Conservation (phyloP, 805 yeast species). For the Helenozyma baotianmanensis region DNA sequence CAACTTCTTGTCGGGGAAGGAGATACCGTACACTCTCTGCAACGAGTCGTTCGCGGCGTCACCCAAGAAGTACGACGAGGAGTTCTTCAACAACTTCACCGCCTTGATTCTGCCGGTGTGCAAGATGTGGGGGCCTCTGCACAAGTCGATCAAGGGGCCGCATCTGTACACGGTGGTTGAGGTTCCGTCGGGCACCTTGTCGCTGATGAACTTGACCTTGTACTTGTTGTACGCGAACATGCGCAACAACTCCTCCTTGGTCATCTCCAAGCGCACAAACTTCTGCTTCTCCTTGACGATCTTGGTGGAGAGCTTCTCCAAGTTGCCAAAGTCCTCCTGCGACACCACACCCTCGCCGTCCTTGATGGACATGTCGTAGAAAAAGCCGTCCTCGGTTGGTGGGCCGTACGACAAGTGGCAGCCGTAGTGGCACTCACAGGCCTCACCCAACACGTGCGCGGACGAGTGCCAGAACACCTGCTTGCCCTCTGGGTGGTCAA, state of each 20-base stretch:
- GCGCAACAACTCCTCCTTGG: conserved; percentile 84
- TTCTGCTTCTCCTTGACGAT: conserved; percentile 94
- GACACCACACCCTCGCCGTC: conserved; percentile 66
- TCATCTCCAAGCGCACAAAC: conserved; percentile 87
- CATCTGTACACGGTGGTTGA: conserved; percentile 96
- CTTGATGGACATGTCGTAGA: conserved; percentile 89
- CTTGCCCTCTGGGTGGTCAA: conserved; percentile 91
- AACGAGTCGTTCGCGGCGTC: conserved; percentile 88
- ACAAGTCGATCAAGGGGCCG: conserved; percentile 94
- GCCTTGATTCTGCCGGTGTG: conserved; percentile 96
- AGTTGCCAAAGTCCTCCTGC: conserved; percentile 74
- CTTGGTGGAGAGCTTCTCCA: conserved; percentile 82
- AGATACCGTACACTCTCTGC: conserved; percentile 96
- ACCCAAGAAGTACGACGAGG: conserved; percentile 94
- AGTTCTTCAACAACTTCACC: conserved; percentile 88
- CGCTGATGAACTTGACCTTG: conserved; percentile 79
- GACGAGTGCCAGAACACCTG: conserved; percentile 98
- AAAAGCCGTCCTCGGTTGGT: conserved; percentile 96
- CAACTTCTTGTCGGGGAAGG: conserved; percentile 96
- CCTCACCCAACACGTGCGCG: conserved; percentile 97
- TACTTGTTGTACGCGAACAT: conserved; percentile 97
- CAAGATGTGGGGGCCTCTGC: conserved; percentile 97
- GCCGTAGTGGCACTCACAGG: conserved; percentile 94
- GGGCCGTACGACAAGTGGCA: conserved; percentile 89
- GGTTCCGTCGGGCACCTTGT: conserved; percentile 93